Conservation (phyloP, 2,329 filamentous ascomycete genomes). For the Xylogone sp. region DNA sequence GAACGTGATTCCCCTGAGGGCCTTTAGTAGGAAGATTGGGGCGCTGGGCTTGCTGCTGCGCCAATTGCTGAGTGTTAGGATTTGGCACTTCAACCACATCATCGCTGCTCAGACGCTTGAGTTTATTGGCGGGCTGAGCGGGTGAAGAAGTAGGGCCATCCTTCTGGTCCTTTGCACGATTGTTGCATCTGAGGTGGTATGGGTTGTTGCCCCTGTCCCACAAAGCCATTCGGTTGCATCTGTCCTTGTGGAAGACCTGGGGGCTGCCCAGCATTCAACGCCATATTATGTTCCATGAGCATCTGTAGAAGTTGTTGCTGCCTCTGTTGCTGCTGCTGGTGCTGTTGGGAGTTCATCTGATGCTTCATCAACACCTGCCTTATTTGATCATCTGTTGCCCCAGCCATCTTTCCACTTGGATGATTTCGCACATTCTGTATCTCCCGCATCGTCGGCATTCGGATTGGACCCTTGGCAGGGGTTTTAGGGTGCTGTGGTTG, state of each 20-base stretch:
- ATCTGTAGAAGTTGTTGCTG: conserved; percentile 7
- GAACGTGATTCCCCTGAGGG: conserved; percentile 22
- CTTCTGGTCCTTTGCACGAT: conserved; percentile 1
- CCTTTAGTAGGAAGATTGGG: conserved; percentile 23
- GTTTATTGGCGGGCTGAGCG: conserved; percentile 31
- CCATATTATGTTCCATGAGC: background rate
- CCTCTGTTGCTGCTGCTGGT: conserved; percentile 14
- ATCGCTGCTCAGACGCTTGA: conserved; percentile 39
- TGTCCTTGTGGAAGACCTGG: conserved; percentile 6
- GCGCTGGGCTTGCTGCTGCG: conserved; percentile 25
- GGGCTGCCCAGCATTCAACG: conserved; percentile 11
- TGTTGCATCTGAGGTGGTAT: too few species aligned
- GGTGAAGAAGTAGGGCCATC: conserved; percentile 24
- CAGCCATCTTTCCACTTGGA: conserved; percentile 21
- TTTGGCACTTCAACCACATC: conserved; percentile 40
- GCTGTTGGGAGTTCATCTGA: conserved; percentile 12
- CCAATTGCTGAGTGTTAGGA: conserved; percentile 25
- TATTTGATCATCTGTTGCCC: conserved; percentile 26
- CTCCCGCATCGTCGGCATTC: conserved; percentile 22
- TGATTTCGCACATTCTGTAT: conserved; percentile 23
- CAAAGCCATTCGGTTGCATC: background rate
- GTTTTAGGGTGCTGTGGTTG: conserved; percentile 25
- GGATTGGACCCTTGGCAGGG: conserved; percentile 12
- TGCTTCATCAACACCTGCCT: conserved; percentile 19
- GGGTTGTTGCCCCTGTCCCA: background rate